A percentile compares a stretch with the other conserved stretches of the same genome.
Conservation (phyloP, 148 eudicot species). For the Beta vulgaris region DNA sequence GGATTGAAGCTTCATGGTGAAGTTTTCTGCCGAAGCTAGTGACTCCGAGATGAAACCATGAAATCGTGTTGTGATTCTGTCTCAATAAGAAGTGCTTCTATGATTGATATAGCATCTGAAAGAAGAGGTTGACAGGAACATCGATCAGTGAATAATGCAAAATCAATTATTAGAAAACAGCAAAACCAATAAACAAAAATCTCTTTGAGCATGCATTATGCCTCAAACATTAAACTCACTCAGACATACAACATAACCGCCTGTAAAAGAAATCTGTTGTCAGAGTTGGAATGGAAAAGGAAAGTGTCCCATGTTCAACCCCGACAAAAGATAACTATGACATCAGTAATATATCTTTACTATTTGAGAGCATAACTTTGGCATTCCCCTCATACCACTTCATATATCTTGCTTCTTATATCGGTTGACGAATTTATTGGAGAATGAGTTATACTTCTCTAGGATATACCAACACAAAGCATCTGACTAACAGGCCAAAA, state of each 20-base stretch:
- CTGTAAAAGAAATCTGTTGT: neutral
- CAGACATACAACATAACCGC: constrained; percentile 1
- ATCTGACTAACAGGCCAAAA: neutral
- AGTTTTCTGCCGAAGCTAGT: constrained; percentile 4
- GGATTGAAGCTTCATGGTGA: constrained; percentile 40
- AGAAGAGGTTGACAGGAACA: neutral
- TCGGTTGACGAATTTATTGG: neutral
- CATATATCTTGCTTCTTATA: neutral
- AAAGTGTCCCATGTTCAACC: neutral
- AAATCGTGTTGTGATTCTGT: neutral
- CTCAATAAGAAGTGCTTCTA: neutral
- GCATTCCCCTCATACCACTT: neutral
- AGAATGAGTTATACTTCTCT: too few relatives aligned
- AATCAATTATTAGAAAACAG: constrained; percentile 11
- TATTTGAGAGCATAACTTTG: neutral
- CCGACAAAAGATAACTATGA: neutral
- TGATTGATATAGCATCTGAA: neutral
- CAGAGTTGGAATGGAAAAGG: neutral
- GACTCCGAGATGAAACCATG: neutral
- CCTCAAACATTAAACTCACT: neutral
- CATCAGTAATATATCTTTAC: neutral
- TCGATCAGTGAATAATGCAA: constrained; percentile 19
- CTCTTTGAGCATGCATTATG: neutral
- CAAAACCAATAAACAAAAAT: neutral
- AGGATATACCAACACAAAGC: neutral